These are phyloP conservation scores for Gypsophila paniculata DNA, from an alignment of 179 eudicot species.

Conservation along the genomic window DNA sequence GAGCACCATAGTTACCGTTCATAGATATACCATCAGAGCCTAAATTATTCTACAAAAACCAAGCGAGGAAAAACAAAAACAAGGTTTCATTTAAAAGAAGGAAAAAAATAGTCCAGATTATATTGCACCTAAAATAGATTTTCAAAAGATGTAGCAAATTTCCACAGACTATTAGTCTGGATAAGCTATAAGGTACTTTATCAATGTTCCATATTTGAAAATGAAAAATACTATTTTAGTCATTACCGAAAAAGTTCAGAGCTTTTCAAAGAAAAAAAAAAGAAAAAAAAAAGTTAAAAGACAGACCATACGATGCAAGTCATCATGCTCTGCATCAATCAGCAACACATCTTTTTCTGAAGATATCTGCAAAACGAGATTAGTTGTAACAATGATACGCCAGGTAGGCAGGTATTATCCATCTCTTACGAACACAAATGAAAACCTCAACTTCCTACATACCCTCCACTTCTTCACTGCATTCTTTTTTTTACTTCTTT, in stretches of 20 bases:
- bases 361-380: constrained; percentile 49
- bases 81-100: background rate
- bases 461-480: constrained; percentile 85
- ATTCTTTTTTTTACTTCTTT: constrained; percentile 68
- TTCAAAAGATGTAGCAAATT: background rate
- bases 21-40: constrained; percentile 62
- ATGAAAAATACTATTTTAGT: background rate
- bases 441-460: constrained; percentile 15
- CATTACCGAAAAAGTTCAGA: background rate
- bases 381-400: constrained; percentile 11
- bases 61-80: constrained; percentile 17
- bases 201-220: constrained; percentile 2
- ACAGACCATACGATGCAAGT: constrained; percentile 71
- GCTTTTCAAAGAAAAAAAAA: too few relatives aligned
- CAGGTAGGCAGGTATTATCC: background rate
- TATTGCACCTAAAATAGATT: background rate
- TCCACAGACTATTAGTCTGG: background rate
- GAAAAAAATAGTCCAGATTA: background rate
- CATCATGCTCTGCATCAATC: constrained; percentile 50
- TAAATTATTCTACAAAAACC: constrained; percentile 48
- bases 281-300: constrained; percentile 13
- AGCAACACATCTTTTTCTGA: constrained; percentile 44
- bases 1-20: constrained; percentile 64
- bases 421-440: background rate
- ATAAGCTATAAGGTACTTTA: background rate